Evolutionary conservation across 257 asterid genomes (phyloP).

Genomic region (Haberlea rhodopensis): DNA sequence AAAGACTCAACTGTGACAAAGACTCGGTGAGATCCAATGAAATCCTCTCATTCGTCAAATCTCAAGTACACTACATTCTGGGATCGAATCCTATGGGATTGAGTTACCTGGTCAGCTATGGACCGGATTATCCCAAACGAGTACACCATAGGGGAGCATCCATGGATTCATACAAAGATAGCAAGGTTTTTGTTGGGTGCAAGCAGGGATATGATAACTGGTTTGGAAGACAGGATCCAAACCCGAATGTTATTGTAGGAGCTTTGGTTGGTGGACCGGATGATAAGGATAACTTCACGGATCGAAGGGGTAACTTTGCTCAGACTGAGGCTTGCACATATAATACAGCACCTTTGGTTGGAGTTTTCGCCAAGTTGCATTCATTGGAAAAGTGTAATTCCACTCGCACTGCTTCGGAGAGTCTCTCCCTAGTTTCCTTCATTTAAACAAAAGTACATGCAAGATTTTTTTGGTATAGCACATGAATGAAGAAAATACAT

Average conservation of each 20-base stretch:
- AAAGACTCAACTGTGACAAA: slow-evolving; percentile 35
- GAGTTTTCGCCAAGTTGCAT: slow-evolving; percentile 56
- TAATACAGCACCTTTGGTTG: slow-evolving; percentile 73
- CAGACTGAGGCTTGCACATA: slow-evolving; percentile 88
- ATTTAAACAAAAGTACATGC: neutral
- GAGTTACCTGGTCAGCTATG: slow-evolving; percentile 81
- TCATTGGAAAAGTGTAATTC: slow-evolving; percentile 18
- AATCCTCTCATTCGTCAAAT: slow-evolving; percentile 39
- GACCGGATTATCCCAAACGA: slow-evolving; percentile 41
- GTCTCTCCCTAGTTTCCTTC: slow-evolving; percentile 14
- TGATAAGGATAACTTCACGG: slow-evolving; percentile 44
- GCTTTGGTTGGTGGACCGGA: slow-evolving; percentile 83
- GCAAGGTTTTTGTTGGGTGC: slow-evolving; percentile 61
- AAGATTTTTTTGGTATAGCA: neutral
- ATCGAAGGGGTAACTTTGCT: slow-evolving; percentile 51
- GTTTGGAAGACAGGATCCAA: slow-evolving; percentile 40
- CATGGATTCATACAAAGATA: slow-evolving; percentile 36
- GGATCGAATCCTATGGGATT: slow-evolving; percentile 60
- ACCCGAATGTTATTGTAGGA: slow-evolving; percentile 62
- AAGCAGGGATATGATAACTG: slow-evolving; percentile 66
- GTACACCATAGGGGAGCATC: slow-evolving; percentile 84
- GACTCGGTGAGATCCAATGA: slow-evolving; percentile 28
- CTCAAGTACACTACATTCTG: slow-evolving; percentile 61
- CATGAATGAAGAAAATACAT: neutral
- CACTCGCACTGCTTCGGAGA: slow-evolving; percentile 18